phyloP scores from a whole-genome alignment of 257 asterid species.

The Coffea eugenioides region DNA sequence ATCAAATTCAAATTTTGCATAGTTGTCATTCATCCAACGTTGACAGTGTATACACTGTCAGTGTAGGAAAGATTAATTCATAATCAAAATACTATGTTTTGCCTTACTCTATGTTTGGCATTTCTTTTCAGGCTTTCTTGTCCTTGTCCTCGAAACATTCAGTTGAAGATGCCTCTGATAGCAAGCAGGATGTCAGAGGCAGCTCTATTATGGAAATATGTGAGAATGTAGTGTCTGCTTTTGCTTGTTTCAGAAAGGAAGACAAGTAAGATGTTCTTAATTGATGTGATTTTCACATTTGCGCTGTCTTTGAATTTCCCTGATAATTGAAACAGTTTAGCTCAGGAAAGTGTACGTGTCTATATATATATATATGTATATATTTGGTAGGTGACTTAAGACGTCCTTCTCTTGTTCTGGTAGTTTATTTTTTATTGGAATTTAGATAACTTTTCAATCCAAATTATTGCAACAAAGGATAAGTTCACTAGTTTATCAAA shows the following conservation, averaged over 20 bases:
- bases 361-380: too few species aligned
- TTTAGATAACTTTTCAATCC: too few species aligned
- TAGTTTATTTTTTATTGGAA: too few species aligned
- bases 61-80: too few species aligned
- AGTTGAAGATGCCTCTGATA: conserved; percentile 36
- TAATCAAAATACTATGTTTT: neutral
- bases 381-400: too few species aligned
- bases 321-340: neutral
- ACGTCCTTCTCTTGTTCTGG: too few species aligned
- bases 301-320: neutral
- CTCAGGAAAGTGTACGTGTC: neutral
- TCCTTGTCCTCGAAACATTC: conserved; percentile 35
- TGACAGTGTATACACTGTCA: too few species aligned
- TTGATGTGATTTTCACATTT: conserved; percentile 4
- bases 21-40: too few species aligned
- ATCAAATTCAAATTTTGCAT: too few species aligned
- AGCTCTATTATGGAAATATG: conserved; percentile 49
- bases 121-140: conserved; percentile 65
- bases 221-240: conserved; percentile 55
- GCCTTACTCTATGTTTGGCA: conserved; percentile 5
- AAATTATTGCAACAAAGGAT: too few species aligned
- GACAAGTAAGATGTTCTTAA: conserved; percentile 49
- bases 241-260: conserved; percentile 60
- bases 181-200: conserved; percentile 35
- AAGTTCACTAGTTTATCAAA: too few species aligned